Evolutionary conservation across 495 filamentous ascomycete species (phyloP).

Genomic region (Corynascus novoguineensis): DNA sequence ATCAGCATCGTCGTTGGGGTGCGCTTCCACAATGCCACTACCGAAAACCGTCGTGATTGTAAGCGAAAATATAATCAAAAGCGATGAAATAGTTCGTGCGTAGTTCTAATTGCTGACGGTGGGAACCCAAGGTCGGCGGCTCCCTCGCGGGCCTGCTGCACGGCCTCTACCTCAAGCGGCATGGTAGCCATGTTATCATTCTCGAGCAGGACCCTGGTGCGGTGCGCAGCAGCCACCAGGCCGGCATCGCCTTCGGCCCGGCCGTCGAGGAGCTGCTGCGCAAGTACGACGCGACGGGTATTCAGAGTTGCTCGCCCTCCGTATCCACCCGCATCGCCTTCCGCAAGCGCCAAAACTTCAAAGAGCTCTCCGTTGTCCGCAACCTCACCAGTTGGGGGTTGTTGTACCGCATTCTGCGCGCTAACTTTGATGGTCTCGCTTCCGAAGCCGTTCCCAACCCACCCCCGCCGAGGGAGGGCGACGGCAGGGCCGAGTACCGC

Average conservation of each 20-base stretch:
- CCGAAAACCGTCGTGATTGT: no score
- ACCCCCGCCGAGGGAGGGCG: conserved; percentile 19
- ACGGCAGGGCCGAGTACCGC: conserved; percentile 36
- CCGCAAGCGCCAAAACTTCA: conserved; percentile 7
- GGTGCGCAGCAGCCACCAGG: conserved; percentile 41
- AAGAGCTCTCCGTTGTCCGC: conserved; percentile 13
- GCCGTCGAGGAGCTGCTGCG: conserved; percentile 15
- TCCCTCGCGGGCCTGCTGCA: conserved; percentile 35
- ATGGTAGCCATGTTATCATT: conserved; percentile 40
- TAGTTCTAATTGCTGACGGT: no score
- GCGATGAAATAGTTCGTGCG: no score
- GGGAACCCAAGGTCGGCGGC: conserved; percentile 33
- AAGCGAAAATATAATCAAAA: no score
- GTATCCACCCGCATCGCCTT: conserved; percentile 4
- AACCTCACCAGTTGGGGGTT: conserved; percentile 45
- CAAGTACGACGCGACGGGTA: conserved; percentile 19
- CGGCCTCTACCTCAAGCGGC: conserved; percentile 38
- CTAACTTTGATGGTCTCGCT: conserved; percentile 44
- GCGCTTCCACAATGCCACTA: no score
- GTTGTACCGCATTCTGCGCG: conserved; percentile 44
- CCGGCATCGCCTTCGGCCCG: conserved; percentile 41
- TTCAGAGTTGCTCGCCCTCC: conserved; percentile 2
- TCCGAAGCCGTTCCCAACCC: conserved; percentile 24
- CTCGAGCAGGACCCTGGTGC: conserved; percentile 41
- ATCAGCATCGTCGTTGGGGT: no score